phyloP scores from a whole-genome alignment of 2,329 filamentous ascomycete species.

The Ophioceras dolichostomum region DNA sequence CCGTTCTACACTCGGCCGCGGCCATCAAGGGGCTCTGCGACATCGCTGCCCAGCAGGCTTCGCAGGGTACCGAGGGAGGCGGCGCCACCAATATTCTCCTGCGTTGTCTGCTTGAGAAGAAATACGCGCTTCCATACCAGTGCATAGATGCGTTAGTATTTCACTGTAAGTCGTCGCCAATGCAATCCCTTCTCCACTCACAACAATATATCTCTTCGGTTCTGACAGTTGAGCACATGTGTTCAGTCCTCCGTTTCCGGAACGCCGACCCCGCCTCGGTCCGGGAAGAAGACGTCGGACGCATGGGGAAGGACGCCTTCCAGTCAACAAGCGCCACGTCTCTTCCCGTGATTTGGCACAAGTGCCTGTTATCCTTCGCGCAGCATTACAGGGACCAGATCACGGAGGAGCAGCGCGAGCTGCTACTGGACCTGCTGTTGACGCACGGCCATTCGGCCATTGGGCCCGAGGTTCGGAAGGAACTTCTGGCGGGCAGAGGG shows the following conservation, averaged over 20 bases:
- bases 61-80: slow-evolving; percentile 70
- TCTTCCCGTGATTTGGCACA: slow-evolving; percentile 92
- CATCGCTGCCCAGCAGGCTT: slow-evolving; percentile 82
- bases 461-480: slow-evolving; percentile 79
- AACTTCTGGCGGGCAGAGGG: slow-evolving; percentile 77
- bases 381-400: slow-evolving; percentile 93
- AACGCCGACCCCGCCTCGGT: slow-evolving; percentile 50
- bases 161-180: slow-evolving; percentile 52
- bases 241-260: slow-evolving; percentile 48
- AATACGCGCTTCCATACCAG: slow-evolving; percentile 89
- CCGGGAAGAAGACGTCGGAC: slow-evolving; percentile 33
- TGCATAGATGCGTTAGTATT: slow-evolving; percentile 92
- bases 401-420: slow-evolving; percentile 81
- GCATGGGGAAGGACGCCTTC: slow-evolving; percentile 17
- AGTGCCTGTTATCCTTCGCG: slow-evolving; percentile 83
- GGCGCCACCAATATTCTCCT: slow-evolving; percentile 95
- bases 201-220: neutral
- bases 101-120: slow-evolving; percentile 85
- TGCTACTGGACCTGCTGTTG: slow-evolving; percentile 74
- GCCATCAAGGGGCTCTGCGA: slow-evolving; percentile 88
- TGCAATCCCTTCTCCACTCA: no score
- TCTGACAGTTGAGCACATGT: neutral
- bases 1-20: slow-evolving; percentile 83
- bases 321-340: slow-evolving; percentile 17
- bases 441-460: slow-evolving; percentile 79